Evolutionary conservation across 1,284 basidiomycete genomes (phyloP).

Genomic region (Phlebopus sp.): DNA sequence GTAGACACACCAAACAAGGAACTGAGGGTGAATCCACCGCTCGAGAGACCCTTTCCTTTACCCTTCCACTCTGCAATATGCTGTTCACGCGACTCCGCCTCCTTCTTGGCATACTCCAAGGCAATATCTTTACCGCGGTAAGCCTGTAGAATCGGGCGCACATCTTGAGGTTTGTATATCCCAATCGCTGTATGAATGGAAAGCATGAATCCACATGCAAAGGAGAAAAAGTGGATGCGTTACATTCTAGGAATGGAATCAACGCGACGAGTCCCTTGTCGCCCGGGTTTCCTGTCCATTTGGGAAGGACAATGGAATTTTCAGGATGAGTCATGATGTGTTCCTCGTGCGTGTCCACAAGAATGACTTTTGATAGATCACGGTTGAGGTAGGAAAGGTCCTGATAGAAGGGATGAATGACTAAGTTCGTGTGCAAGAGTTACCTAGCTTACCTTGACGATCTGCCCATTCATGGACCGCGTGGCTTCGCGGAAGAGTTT

Average conservation of each 20-base stretch:
- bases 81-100: conserved; percentile 74
- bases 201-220: not conserved
- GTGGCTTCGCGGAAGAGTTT: conserved; percentile 91
- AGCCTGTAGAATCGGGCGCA: conserved; percentile 81
- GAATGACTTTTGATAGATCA: conserved; percentile 86
- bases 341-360: conserved; percentile 84
- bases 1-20: conserved; percentile 25
- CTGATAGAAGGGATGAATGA: conserved; percentile 34
- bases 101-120: conserved; percentile 84
- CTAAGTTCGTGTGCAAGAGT: not conserved
- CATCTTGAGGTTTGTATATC: conserved; percentile 82
- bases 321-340: conserved; percentile 83
- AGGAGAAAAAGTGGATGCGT: conserved; percentile 22
- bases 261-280: conserved; percentile 85
- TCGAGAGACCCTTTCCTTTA: conserved; percentile 47
- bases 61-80: conserved; percentile 82
- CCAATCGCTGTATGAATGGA: conserved; percentile 62
- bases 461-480: conserved; percentile 71
- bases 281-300: conserved; percentile 82
- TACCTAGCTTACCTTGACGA: conserved; percentile 67
- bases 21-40: conserved; percentile 55
- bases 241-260: conserved; percentile 97
- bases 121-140: conserved; percentile 90
- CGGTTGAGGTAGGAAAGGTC: conserved; percentile 93
- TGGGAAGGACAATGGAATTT: conserved; percentile 82